phyloP scores from a whole-genome alignment of 2,329 filamentous ascomycete genomes.

The Bipolaris zeicola region DNA sequence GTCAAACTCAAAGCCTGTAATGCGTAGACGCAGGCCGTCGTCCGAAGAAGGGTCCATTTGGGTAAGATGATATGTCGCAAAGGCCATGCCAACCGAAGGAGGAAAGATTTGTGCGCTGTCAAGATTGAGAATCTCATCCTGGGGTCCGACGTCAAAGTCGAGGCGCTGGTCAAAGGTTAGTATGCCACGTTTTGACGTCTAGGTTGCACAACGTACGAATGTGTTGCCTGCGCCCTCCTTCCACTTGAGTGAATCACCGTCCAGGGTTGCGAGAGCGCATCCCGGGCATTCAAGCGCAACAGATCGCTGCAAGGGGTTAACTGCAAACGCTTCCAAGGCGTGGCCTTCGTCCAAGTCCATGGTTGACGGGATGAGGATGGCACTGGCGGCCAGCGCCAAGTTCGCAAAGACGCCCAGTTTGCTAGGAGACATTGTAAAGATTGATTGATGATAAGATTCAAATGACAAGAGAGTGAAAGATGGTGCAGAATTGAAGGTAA shows the following conservation, averaged over 20 bases:
- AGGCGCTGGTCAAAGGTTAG: constrained; percentile 41
- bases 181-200: constrained; percentile 3
- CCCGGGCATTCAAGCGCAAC: constrained; percentile 43
- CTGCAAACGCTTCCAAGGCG: constrained; percentile 36
- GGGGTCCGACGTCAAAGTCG: constrained; percentile 44
- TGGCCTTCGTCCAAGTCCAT: constrained; percentile 38
- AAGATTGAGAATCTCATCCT: constrained; percentile 41
- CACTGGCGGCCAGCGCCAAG: constrained; percentile 46
- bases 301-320: constrained; percentile 42
- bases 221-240: constrained; percentile 40
- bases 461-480: constrained; percentile 15
- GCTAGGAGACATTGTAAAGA: constrained; percentile 36
- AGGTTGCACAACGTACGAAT: constrained; percentile 35
- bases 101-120: constrained; percentile 48
- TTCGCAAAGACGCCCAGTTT: constrained; percentile 42
- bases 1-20: constrained; percentile 46
- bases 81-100: constrained; percentile 38
- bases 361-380: constrained; percentile 44
- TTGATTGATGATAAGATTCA: constrained; percentile 20
- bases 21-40: constrained; percentile 36
- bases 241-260: constrained; percentile 35
- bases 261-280: constrained; percentile 38
- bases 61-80: constrained; percentile 41
- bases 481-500: constrained; percentile 17
- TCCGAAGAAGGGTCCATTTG: constrained; percentile 40